Conservation (phyloP, 2,329 filamentous ascomycete genomes). For the Colletotrichum agaves region DNA sequence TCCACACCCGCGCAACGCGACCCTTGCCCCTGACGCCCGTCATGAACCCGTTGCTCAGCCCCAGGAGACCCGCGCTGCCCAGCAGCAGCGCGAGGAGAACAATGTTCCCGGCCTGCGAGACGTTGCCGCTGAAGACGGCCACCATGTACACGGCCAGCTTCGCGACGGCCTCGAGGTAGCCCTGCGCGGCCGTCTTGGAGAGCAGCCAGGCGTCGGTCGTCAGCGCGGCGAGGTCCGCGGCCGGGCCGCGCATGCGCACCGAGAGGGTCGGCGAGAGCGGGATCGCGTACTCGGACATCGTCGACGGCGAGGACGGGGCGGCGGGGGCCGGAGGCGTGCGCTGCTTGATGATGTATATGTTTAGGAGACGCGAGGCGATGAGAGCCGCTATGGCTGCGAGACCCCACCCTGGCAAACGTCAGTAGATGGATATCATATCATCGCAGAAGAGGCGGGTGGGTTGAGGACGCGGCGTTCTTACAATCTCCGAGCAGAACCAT, state of each 20-base stretch:
- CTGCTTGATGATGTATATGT: slow-evolving; percentile 66
- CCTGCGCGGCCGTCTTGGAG: slow-evolving; percentile 60
- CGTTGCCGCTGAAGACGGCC: slow-evolving; percentile 65
- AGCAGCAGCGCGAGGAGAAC: slow-evolving; percentile 63
- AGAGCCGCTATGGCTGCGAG: slow-evolving; percentile 59
- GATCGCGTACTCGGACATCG: slow-evolving; percentile 59
- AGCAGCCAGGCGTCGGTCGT: slow-evolving; percentile 68
- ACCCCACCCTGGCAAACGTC: slow-evolving; percentile 54
- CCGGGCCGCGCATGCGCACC: slow-evolving; percentile 63
- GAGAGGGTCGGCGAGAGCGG: slow-evolving; percentile 62
- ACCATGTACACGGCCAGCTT: slow-evolving; percentile 69
- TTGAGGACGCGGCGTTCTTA: slow-evolving; percentile 7
- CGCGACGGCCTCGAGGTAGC: slow-evolving; percentile 62
- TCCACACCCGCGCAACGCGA: slow-evolving; percentile 49
- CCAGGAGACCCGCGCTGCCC: slow-evolving; percentile 62
- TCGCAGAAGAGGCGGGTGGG: no score
- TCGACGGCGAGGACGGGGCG: slow-evolving; percentile 25
- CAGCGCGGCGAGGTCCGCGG: slow-evolving; percentile 68
- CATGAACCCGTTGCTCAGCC: slow-evolving; percentile 62
- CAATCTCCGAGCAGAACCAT: slow-evolving; percentile 60
- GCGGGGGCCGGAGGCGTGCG: slow-evolving; percentile 46
- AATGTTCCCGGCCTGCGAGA: slow-evolving; percentile 62
- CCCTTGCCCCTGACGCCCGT: slow-evolving; percentile 63
- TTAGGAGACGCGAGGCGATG: slow-evolving; percentile 64
- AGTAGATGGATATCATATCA: slow-evolving; percentile 6